These are phyloP conservation scores for Blastobotrys chiropterorum DNA, from an alignment of 805 yeast species.

Conservation along the genomic window DNA sequence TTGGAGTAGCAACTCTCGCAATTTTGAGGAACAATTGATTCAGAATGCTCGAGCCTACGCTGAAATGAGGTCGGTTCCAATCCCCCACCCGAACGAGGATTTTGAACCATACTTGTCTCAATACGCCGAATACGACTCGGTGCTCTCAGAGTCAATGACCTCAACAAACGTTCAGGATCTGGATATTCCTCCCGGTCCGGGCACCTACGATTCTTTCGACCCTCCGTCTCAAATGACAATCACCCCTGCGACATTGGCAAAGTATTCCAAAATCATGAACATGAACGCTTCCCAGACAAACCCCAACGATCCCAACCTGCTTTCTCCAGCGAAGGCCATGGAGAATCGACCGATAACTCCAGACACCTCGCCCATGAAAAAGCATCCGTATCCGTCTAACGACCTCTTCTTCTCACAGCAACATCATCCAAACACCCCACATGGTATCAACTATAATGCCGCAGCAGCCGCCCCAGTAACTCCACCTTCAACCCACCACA, in stretches of 20 bases:
- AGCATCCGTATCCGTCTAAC: background rate
- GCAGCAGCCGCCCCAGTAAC: background rate
- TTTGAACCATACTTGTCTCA: constrained; percentile 42
- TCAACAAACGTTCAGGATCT: constrained; percentile 46
- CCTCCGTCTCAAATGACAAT: constrained; percentile 8
- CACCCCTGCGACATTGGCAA: constrained; percentile 21
- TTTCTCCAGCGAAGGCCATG: background rate
- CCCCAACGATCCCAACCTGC: background rate
- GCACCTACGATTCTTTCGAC: background rate
- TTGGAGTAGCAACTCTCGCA: background rate
- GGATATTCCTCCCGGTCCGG: constrained; percentile 44
- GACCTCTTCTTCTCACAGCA: background rate
- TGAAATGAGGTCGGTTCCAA: constrained; percentile 31
- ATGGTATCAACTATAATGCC: background rate
- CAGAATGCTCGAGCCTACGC: constrained; percentile 6
- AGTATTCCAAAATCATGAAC: constrained; percentile 20
- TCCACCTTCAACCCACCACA: background rate
- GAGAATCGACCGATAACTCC: constrained; percentile 1
- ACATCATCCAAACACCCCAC: background rate
- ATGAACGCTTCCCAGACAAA: background rate
- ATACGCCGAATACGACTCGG: constrained; percentile 40
- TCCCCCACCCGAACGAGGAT: constrained; percentile 44
- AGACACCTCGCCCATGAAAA: background rate
- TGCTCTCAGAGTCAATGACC: constrained; percentile 50
- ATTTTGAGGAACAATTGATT: constrained; percentile 9